A percentile compares a stretch with the other conserved stretches of the same genome.
These are phyloP conservation scores for Citrus unshiu DNA, from an alignment of 345 rosid species.

Conservation along the genomic window DNA sequence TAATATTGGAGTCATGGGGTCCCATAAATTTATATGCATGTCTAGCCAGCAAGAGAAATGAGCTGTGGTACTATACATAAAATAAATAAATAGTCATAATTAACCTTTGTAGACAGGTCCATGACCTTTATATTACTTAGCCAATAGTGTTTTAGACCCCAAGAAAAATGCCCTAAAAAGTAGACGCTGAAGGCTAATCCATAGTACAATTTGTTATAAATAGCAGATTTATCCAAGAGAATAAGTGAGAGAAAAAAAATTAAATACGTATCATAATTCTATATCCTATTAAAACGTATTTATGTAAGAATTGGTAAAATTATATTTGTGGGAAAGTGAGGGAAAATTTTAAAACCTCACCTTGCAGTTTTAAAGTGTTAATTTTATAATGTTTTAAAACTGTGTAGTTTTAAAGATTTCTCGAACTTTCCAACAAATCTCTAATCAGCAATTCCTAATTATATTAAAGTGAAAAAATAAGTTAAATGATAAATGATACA, in stretches of 20 bases:
- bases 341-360: too few relatives aligned
- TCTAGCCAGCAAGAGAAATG: not conserved
- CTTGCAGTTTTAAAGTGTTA: too few relatives aligned
- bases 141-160: not conserved
- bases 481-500: too few relatives aligned
- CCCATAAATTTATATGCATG: not conserved
- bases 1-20: not conserved
- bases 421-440: accelerated
- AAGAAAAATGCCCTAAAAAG: not conserved
- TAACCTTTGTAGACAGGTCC: too few relatives aligned
- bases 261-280: not conserved
- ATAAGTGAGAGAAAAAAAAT: not conserved
- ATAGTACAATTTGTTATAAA: not conserved
- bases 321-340: too few relatives aligned
- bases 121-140: not conserved
- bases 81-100: too few relatives aligned
- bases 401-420: too few relatives aligned
- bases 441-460: too few relatives aligned
- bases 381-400: too few relatives aligned
- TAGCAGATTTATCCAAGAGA: not conserved
- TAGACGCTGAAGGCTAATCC: not conserved
- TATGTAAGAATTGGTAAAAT: too few relatives aligned
- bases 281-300: not conserved
- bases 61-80: not conserved
- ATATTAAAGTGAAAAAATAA: too few relatives aligned